Conservation (phyloP, 257 asterid species). For the Solanum pinnatisectum region DNA sequence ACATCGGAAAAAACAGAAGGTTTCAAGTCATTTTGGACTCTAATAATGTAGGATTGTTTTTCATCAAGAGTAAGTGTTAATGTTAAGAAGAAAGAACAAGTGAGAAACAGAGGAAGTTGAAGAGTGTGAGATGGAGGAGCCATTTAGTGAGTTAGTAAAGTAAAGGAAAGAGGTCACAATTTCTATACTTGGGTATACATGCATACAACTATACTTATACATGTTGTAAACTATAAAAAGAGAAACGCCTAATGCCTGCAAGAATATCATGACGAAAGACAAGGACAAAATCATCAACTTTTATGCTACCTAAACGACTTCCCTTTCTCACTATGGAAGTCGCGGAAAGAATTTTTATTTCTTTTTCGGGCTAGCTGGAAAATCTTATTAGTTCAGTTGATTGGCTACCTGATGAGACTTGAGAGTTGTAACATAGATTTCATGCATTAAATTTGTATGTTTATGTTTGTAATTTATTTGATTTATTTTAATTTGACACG, state of each 20-base stretch:
- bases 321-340: neutral
- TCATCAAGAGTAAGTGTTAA: slow-evolving; percentile 2
- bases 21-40: slow-evolving; percentile 50
- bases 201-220: neutral
- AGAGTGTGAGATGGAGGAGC: neutral
- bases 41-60: slow-evolving; percentile 44
- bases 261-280: neutral
- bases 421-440: no score
- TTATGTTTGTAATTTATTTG: no score
- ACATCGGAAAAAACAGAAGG: slow-evolving; percentile 53
- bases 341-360: neutral
- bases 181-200: neutral
- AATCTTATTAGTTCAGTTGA: neutral
- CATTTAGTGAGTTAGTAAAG: neutral
- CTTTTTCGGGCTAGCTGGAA: rapidly evolving
- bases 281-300: neutral
- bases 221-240: neutral
- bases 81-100: slow-evolving; percentile 1
- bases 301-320: neutral
- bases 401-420: neutral
- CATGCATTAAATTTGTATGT: no score
- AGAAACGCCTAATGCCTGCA: neutral
- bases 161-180: neutral
- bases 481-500: no score
- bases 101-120: neutral